phyloP scores from a whole-genome alignment of 371 early-diverging fungal species.

The Parasitella parasitica region DNA sequence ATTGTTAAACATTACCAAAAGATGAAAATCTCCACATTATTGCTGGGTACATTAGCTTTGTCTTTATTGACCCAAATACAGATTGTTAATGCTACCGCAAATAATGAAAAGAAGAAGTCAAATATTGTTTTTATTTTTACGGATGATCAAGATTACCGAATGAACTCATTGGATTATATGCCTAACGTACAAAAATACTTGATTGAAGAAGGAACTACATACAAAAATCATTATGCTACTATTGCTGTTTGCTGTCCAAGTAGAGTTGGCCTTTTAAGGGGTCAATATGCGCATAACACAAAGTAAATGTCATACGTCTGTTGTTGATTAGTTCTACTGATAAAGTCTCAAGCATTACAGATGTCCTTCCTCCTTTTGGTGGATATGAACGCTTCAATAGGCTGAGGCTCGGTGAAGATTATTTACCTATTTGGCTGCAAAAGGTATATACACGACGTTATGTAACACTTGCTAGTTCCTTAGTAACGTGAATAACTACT shows the following conservation, averaged over 20 bases:
- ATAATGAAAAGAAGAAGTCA: conserved; percentile 25
- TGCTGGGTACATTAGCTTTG: conserved; percentile 1
- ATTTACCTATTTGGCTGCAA: conserved; percentile 50
- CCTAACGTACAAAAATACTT: conserved; percentile 65
- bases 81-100: not conserved
- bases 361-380: conserved; percentile 59
- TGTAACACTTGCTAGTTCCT: too few relatives aligned
- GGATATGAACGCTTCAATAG: conserved; percentile 53
- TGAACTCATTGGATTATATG: conserved; percentile 61
- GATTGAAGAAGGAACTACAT: conserved; percentile 57
- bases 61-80: not conserved
- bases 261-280: conserved; percentile 56
- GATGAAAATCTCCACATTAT: not conserved
- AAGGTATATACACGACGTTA: not conserved
- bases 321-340: not conserved
- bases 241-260: conserved; percentile 67
- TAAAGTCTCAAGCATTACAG: conserved; percentile 39
- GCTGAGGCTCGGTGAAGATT: conserved; percentile 47
- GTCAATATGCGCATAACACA: conserved; percentile 67
- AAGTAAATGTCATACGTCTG: conserved; percentile 32
- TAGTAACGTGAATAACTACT: too few relatives aligned
- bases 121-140: conserved; percentile 66
- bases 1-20: not conserved
- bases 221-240: conserved; percentile 63
- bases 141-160: conserved; percentile 61